Base-by-base conservation (phyloP, 768 basidiomycete species). In the Russula sp. region DNA sequence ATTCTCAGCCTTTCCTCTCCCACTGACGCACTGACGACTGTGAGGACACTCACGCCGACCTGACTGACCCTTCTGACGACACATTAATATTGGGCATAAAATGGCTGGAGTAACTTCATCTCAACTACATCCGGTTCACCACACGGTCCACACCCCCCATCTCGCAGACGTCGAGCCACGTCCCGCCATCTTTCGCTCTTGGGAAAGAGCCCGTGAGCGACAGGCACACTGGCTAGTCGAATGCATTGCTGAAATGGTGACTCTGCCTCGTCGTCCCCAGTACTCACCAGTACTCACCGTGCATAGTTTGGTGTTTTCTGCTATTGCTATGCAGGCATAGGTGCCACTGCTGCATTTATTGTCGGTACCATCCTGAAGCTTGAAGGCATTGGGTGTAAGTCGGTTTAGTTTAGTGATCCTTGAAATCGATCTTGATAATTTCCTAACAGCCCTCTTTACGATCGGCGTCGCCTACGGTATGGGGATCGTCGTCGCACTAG, bases 211-310 rank as follows among this genome's bases (percentile, higher is more conserved):
- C 22, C 62, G 72, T 36, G 73, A 74, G 70, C 65, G 61, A 50
- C 73, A 77, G 36, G 73, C 79, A 6, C 87, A 86, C 64, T 80
- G 83, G 79, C 59, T 82, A 1, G 75, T 81, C 14, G 84, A 90
- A 71, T 78, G 82, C 67, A 75, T 87, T 46, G 86, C 86, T 10
- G 88, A 90, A 73, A 74, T 77, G 68, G 85, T 87, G 71, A 71
- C 73, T 71, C 8, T 14, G 11, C 32, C 28, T 44, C 28, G 16
- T 30, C 30, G 18, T 40, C 10, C 20, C 34, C 44, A 14, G 38
- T 26, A 9, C 14, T 20, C 7, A 40, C 40, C 48, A 11, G 46
- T 50, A 20, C 32, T 66, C 8, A 57, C 30, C 26, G 22, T 38
- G 16, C 5, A 30, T 49, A 69, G 68, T 28, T 64, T 18, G 66